A percentile compares a stretch with the other conserved stretches of the same genome.
Evolutionary conservation across 2,329 filamentous ascomycete species (phyloP).

Genomic region (Xylaria digitata): DNA sequence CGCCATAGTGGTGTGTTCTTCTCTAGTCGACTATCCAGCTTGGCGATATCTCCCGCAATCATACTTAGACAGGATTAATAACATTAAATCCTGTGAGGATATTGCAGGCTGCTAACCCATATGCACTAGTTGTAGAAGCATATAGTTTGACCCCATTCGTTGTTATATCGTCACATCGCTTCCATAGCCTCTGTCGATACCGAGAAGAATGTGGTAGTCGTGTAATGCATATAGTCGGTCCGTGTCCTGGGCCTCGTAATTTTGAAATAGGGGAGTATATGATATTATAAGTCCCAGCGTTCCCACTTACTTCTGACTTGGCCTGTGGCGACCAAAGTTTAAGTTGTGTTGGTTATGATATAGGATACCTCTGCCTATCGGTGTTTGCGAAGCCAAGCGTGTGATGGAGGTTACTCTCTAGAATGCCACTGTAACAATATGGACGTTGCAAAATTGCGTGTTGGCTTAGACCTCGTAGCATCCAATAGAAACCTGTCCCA

Average conservation of each 20-base stretch:
- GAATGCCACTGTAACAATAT: not conserved
- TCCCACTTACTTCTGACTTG: not conserved
- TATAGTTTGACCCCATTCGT: not conserved
- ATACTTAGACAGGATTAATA: not conserved
- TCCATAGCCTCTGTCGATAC: not conserved
- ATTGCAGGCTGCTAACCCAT: no score
- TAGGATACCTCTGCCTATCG: not conserved
- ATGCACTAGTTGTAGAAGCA: not conserved
- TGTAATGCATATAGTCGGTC: not conserved
- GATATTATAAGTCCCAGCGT: no score
- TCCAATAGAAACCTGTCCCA: constrained; percentile 12
- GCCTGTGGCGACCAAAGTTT: not conserved
- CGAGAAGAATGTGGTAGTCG: not conserved
- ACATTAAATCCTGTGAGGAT: no score
- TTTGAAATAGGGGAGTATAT: no score
- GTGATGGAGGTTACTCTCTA: not conserved
- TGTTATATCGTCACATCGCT: not conserved
- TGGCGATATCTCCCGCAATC: not conserved
- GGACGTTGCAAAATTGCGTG: not conserved
- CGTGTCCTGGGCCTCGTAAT: no score
- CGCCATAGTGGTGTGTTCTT: no score
- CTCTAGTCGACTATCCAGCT: not conserved
- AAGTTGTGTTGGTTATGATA: not conserved
- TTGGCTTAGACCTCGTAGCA: not conserved
- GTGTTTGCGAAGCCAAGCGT: not conserved